A percentile compares a stretch with the other conserved stretches of the same genome.
Conservation (phyloP, 2,329 filamentous ascomycete genomes). For the Apiospora sp. region DNA sequence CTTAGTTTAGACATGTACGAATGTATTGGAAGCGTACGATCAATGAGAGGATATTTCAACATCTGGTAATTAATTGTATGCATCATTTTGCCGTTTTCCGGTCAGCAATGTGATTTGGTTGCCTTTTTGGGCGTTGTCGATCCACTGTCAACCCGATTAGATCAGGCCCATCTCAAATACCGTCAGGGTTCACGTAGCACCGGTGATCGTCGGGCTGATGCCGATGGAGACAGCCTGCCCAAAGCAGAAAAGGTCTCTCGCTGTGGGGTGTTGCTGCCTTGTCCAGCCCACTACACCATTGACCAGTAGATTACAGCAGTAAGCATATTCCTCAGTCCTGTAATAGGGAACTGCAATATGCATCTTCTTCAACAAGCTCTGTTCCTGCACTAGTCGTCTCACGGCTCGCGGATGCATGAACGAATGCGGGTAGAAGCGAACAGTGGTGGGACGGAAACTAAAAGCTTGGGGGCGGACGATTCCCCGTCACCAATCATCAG, state of each 20-base stretch:
- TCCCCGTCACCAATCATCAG: too few species aligned
- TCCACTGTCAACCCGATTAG: neutral
- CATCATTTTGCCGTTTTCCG: neutral
- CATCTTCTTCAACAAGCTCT: neutral
- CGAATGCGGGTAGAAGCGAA: neutral
- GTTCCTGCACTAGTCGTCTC: neutral
- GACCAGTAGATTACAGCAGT: neutral
- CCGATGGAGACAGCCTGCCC: neutral
- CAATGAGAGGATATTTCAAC: neutral
- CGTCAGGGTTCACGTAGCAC: neutral
- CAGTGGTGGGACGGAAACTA: neutral
- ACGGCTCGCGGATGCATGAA: neutral
- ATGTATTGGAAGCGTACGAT: neutral
- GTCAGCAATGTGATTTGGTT: conserved; percentile 1
- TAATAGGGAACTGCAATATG: neutral
- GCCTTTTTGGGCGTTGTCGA: neutral
- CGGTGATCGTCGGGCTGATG: neutral
- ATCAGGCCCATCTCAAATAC: neutral
- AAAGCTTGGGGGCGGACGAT: neutral
- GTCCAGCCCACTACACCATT: neutral
- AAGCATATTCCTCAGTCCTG: neutral
- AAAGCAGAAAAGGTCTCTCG: neutral
- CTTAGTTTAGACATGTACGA: neutral
- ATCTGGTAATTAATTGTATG: neutral
- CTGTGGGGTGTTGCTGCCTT: neutral